Conservation (phyloP, 768 basidiomycete genomes). For the Lactifluus volemus region DNA sequence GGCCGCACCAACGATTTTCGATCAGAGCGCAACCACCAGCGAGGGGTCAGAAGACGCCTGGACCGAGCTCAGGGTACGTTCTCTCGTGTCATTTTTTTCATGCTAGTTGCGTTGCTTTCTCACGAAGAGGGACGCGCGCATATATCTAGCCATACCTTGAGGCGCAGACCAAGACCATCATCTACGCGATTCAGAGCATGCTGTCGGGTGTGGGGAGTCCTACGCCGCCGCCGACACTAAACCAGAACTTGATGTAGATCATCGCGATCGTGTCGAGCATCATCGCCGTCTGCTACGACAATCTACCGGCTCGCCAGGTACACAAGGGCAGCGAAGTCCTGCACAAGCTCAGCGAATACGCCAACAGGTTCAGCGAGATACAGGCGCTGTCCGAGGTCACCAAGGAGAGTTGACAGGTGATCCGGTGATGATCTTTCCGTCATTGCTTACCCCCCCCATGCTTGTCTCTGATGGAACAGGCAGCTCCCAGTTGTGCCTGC, state of each 20-base stretch:
- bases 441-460: constrained; percentile 45
- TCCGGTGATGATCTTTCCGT: too few species aligned
- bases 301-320: constrained; percentile 63
- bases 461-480: constrained; percentile 20
- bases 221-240: constrained; percentile 73
- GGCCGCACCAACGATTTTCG: constrained; percentile 60
- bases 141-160: constrained; percentile 80
- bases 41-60: constrained; percentile 73
- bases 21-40: constrained; percentile 38
- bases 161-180: constrained; percentile 89
- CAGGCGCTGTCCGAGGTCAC: too few species aligned
- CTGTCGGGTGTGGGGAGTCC: constrained; percentile 90
- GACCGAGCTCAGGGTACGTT: constrained; percentile 68
- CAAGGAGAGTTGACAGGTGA: too few species aligned
- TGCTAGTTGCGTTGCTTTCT: not conserved
- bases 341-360: constrained; percentile 77
- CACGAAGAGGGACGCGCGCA: not conserved
- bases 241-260: constrained; percentile 92
- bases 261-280: constrained; percentile 98
- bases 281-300: constrained; percentile 92
- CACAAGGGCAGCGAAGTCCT: constrained; percentile 72
- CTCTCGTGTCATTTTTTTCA: too few species aligned
- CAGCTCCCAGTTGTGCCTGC: too few species aligned
- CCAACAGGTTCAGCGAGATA: constrained; percentile 74
- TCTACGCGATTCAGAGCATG: constrained; percentile 92